Evolutionary conservation across 352 stramenopile genomes (phyloP).

Genomic region (Phytophthora megakarya): DNA sequence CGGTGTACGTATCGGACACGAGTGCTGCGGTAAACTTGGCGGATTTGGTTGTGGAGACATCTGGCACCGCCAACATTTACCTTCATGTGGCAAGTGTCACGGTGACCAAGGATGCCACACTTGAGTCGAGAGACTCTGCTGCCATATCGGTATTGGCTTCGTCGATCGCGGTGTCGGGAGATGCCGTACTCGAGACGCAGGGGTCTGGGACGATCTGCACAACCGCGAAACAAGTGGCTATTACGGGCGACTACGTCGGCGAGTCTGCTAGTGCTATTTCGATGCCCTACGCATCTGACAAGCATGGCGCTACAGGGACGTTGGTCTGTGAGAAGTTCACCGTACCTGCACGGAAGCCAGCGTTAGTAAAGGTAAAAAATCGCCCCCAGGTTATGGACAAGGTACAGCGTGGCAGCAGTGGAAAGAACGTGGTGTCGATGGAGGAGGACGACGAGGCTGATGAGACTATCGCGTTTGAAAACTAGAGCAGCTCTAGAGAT

Average conservation of each 20-base stretch:
- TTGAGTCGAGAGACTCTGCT: conserved; percentile 24
- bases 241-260: conserved; percentile 25
- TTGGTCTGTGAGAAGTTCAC: conserved; percentile 26
- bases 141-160: conserved; percentile 26
- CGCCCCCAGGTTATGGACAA: no score
- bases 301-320: conserved; percentile 34
- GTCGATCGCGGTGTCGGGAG: conserved; percentile 15
- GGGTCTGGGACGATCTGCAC: conserved; percentile 36
- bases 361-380: no score
- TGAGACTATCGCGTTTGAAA: no score
- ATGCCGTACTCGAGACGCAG: conserved; percentile 29
- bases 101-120: conserved; percentile 15
- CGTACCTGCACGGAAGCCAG: conserved; percentile 26
- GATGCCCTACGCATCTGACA: conserved; percentile 37
- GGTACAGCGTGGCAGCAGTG: no score
- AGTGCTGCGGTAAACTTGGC: conserved; percentile 25
- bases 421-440: no score
- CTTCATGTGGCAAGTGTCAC: conserved; percentile 33
- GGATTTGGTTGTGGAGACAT: conserved; percentile 27
- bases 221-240: conserved; percentile 15
- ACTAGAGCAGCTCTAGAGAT: no score
- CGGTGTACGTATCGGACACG: conserved; percentile 32
- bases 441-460: no score
- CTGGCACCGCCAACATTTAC: conserved; percentile 23
- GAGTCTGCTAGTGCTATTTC: conserved; percentile 34